phyloP scores from a whole-genome alignment of 2,329 filamentous ascomycete species.

The Alternaria arborescens region DNA sequence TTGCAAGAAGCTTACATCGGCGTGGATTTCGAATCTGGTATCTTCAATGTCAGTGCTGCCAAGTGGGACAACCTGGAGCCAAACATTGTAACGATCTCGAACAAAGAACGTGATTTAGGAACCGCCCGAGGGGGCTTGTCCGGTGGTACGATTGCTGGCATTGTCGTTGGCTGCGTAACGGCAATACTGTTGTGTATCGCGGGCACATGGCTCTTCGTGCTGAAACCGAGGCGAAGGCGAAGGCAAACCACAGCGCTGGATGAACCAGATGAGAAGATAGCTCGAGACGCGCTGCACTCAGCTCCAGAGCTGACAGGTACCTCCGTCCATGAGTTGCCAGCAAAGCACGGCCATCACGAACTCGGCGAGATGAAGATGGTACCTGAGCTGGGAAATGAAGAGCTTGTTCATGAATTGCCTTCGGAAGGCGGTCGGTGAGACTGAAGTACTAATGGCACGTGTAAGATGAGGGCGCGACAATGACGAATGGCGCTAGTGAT shows the following conservation, averaged over 20 bases:
- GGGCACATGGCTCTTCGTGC: not conserved
- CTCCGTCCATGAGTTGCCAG: not conserved
- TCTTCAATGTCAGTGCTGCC: slow-evolving; percentile 36
- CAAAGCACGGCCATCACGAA: not conserved
- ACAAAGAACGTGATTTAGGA: fast-evolving
- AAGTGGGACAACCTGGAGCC: not conserved
- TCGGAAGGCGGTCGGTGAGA: not conserved
- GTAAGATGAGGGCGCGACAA: not conserved
- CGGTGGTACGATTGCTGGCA: not conserved
- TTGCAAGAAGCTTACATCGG: slow-evolving; percentile 68
- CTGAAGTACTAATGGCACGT: no score
- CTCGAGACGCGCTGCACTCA: not conserved
- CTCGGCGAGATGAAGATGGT: not conserved
- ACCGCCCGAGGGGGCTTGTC: not conserved
- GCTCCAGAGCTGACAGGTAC: not conserved
- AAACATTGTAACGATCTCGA: not conserved
- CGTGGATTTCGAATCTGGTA: slow-evolving; percentile 54
- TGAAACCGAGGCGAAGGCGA: not conserved
- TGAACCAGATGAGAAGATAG: not conserved
- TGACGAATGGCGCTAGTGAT: not conserved
- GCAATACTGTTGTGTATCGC: fast-evolving
- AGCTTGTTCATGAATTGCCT: not conserved
- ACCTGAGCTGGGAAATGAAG: not conserved
- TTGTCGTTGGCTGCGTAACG: not conserved
- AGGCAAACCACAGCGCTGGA: not conserved